Conservation (phyloP, 768 basidiomycete species). For the Suillus brevipes region DNA sequence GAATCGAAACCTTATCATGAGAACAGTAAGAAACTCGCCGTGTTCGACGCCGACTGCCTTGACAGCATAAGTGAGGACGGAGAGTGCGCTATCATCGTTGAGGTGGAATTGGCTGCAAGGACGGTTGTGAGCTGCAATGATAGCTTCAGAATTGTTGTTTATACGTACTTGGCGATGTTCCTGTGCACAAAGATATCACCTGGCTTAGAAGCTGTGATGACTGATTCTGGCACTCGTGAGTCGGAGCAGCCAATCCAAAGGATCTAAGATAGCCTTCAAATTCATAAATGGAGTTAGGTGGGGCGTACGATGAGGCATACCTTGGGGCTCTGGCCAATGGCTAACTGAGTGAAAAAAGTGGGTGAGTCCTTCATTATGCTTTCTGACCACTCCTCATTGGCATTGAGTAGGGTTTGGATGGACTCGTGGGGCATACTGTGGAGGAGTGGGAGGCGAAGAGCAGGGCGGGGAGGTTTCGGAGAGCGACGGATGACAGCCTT, state of each 20-base stretch:
- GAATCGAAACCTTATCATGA: conserved; percentile 32
- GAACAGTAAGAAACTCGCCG: conserved; percentile 51
- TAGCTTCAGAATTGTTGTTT: not conserved
- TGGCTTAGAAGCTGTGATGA: conserved; percentile 69
- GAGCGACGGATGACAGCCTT: too few species aligned
- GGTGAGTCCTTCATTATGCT: conserved; percentile 56
- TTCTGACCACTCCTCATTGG: conserved; percentile 71
- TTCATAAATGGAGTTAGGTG: not conserved
- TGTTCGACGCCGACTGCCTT: conserved; percentile 71
- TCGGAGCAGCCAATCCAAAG: conserved; percentile 88
- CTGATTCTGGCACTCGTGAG: conserved; percentile 83
- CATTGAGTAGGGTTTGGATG: conserved; percentile 34
- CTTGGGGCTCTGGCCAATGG: conserved; percentile 69
- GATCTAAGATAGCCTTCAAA: conserved; percentile 39
- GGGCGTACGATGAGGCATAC: conserved; percentile 35
- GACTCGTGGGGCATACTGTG: not conserved
- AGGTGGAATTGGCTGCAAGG: conserved; percentile 65
- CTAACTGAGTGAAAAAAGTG: conserved; percentile 59
- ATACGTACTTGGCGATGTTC: conserved; percentile 82
- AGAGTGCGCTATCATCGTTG: conserved; percentile 67
- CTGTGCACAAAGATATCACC: conserved; percentile 89
- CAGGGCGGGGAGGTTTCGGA: not conserved
- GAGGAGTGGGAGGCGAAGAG: not conserved
- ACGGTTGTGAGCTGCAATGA: not conserved
- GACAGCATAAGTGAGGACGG: conserved; percentile 77